Base-by-base conservation (phyloP, 2,329 filamentous ascomycete species). In the Aspergillus eucalypticola region DNA sequence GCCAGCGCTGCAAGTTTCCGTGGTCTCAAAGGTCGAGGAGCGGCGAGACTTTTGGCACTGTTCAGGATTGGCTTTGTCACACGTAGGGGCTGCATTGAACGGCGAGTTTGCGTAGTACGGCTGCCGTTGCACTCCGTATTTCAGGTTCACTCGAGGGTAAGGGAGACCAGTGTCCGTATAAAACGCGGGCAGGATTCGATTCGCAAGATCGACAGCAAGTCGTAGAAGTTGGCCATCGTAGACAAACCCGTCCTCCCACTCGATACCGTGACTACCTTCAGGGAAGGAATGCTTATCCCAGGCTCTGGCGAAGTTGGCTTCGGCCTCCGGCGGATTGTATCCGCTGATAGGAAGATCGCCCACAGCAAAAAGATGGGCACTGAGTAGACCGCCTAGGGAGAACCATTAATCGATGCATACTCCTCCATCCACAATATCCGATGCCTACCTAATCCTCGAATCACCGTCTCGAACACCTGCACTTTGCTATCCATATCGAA, bases 401-500 rank as follows among this genome's bases (percentile, higher is more conserved):
- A 35, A 35, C 32, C 32, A 19, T 19, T 29, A 35, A 63, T 58
- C 64, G 65, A 23, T 8, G 39, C 7, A 44, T 13, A 44, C 7
- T 11, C 15, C 15, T 13, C 50, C 35, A 57, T 3, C 7, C 38
- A 29, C 15, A 8, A 15, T 3, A 44, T 29, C 56, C 25, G 17
- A 27, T 32, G 25, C 73, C 59, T 70, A 78, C 76, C 76, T 57
- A 79, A 86, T 15, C 94, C 95, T 60, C 95, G 86, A 67, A 99
- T 99, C 38, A 96, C 94, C 0, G 94, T 98, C 80, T 99, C 95
- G 71, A 99, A 99, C 41, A 99, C 92, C 78, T 99, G 94, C 2
- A 99, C 95, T 77, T 98, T 99, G 79, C 93, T 96, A 76, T 99
- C 94, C 42, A 96, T 81, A 75, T 99, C 92, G 70, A 99, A 99